Conservation (phyloP, 371 early-diverging fungal genomes). For the Syncephalis fuscata region DNA sequence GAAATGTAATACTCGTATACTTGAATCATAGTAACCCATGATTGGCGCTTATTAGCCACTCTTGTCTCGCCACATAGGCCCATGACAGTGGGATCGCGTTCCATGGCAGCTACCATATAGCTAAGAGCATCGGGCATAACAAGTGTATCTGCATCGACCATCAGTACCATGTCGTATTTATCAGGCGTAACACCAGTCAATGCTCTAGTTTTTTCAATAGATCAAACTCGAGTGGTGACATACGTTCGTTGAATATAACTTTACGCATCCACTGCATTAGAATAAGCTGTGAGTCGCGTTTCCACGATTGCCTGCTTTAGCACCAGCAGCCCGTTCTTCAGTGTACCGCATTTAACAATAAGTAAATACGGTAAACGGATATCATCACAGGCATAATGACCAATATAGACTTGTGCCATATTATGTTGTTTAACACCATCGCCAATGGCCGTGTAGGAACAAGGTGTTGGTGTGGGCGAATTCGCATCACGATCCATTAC, state of each 20-base stretch:
- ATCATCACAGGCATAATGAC: slow-evolving; percentile 53
- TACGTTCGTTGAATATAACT: slow-evolving; percentile 77
- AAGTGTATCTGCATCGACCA: slow-evolving; percentile 94
- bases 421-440: slow-evolving; percentile 75
- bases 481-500: slow-evolving; percentile 35
- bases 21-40: slow-evolving; percentile 87
- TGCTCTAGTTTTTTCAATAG: slow-evolving; percentile 73
- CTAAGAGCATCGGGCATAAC: slow-evolving; percentile 58
- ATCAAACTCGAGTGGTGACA: slow-evolving; percentile 89
- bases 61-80: slow-evolving; percentile 77
- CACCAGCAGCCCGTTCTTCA: slow-evolving; percentile 33
- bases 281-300: slow-evolving; percentile 96
- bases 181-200: slow-evolving; percentile 68
- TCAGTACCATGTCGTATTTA: slow-evolving; percentile 73
- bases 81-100: slow-evolving; percentile 56
- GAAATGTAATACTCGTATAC: slow-evolving; percentile 85
- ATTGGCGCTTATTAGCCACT: slow-evolving; percentile 52
- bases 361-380: slow-evolving; percentile 69
- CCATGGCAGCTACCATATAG: slow-evolving; percentile 55
- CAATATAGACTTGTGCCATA: slow-evolving; percentile 86
- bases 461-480: slow-evolving; percentile 26
- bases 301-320: slow-evolving; percentile 96
- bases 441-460: slow-evolving; percentile 71
- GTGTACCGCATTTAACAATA: slow-evolving; percentile 85
- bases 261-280: slow-evolving; percentile 91